A percentile compares a stretch with the other conserved stretches of the same genome.
Conservation (phyloP, 108 stramenopile species). For the Nitzschia sp. region DNA sequence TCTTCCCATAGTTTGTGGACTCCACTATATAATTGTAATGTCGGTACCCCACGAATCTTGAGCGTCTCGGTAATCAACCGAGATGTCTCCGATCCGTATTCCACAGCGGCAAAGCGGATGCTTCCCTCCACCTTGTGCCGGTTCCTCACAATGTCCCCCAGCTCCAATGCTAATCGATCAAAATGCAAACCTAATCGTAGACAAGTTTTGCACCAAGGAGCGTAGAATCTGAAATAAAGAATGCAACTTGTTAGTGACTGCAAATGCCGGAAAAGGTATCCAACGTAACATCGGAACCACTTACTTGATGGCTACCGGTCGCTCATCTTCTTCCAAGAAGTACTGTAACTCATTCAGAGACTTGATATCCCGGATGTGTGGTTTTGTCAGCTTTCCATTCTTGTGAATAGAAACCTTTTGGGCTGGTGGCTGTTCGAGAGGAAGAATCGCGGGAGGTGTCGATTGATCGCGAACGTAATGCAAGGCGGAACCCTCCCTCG, state of each 20-base stretch:
- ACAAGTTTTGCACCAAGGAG: slow-evolving; percentile 40
- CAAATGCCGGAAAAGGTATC: background rate
- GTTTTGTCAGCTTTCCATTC: background rate
- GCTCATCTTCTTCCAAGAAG: slow-evolving; percentile 37
- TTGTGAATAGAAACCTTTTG: background rate
- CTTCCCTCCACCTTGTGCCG: slow-evolving; percentile 20
- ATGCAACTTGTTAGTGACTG: background rate
- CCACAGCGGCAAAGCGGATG: slow-evolving; percentile 26
- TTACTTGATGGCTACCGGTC: slow-evolving; percentile 35
- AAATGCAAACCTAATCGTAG: slow-evolving; percentile 26
- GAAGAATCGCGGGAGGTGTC: background rate
- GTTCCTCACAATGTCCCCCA: slow-evolving; percentile 19
- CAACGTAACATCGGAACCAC: background rate
- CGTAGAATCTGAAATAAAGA: slow-evolving; percentile 24
- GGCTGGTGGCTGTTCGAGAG: background rate
- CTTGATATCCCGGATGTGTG: background rate
- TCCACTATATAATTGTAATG: slow-evolving; percentile 31
- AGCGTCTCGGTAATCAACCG: slow-evolving; percentile 21
- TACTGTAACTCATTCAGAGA: slow-evolving; percentile 27
- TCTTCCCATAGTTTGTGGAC: slow-evolving; percentile 18
- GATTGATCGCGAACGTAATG: slow-evolving; percentile 1
- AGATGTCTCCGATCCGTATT: slow-evolving; percentile 7
- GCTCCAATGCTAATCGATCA: slow-evolving; percentile 24
- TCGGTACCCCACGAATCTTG: slow-evolving; percentile 24
- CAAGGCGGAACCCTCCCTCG: slow-evolving; percentile 5